A percentile compares a stretch with the other conserved stretches of the same genome.
These are phyloP conservation scores for Gossypium sturtianum DNA, from an alignment of 345 rosid species.

Conservation along the genomic window DNA sequence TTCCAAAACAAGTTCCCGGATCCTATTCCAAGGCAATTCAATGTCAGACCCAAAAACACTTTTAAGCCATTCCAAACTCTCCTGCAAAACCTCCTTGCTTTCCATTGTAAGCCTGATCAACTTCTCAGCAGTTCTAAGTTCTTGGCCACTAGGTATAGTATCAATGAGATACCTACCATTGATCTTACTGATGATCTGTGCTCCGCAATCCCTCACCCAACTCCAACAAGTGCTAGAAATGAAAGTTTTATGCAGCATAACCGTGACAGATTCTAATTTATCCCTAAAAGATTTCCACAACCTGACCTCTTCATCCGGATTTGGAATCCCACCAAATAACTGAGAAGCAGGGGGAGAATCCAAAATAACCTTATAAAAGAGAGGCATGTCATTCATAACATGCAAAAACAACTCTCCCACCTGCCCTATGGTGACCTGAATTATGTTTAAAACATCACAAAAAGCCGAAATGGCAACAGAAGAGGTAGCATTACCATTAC, in stretches of 20 bases:
- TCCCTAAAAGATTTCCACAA: constrained; percentile 89
- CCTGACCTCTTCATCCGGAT: constrained; percentile 85
- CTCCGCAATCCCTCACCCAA: constrained; percentile 81
- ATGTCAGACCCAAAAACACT: constrained; percentile 92
- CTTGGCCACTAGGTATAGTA: constrained; percentile 57
- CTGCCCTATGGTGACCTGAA: constrained; percentile 80
- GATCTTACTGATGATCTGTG: constrained; percentile 54
- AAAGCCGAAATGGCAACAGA: constrained; percentile 49
- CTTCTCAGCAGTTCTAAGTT: constrained; percentile 84
- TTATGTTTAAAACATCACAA: constrained; percentile 66
- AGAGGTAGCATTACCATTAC: constrained; percentile 26
- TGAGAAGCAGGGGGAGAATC: constrained; percentile 93
- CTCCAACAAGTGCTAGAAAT: constrained; percentile 58
- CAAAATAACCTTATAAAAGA: constrained; percentile 77
- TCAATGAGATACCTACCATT: constrained; percentile 63
- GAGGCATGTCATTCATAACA: constrained; percentile 84
- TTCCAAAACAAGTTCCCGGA: constrained; percentile 77
- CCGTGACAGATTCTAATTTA: constrained; percentile 55
- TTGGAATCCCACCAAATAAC: constrained; percentile 88
- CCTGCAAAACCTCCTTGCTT: constrained; percentile 76
- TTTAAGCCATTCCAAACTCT: constrained; percentile 93
- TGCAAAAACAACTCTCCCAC: constrained; percentile 89
- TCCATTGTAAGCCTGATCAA: constrained; percentile 72
- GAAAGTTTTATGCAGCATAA: constrained; percentile 46
- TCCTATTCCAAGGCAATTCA: constrained; percentile 96